Conservation (phyloP, 352 stramenopile species). For the Halophytophthora polymorphica region DNA sequence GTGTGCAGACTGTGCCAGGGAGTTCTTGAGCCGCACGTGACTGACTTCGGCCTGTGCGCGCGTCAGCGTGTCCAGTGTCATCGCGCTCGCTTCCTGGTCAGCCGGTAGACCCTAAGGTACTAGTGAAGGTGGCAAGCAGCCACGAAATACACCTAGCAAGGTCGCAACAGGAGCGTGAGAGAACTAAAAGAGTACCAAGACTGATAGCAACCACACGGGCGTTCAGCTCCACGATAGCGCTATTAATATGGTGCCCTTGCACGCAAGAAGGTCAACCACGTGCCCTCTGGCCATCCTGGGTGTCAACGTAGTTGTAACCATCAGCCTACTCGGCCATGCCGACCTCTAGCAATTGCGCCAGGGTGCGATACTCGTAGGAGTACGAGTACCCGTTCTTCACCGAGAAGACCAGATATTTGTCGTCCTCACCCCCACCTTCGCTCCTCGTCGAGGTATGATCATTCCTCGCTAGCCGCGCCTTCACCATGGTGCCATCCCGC, state of each 20-base stretch:
- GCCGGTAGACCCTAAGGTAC: not conserved
- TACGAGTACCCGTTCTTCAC: slow-evolving; percentile 64
- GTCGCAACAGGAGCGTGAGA: too few relatives aligned
- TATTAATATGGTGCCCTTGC: too few relatives aligned
- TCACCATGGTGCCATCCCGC: slow-evolving; percentile 57
- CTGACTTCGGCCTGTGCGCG: slow-evolving; percentile 50
- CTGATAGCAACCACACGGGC: too few relatives aligned
- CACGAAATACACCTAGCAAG: too few relatives aligned
- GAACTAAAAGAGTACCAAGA: too few relatives aligned
- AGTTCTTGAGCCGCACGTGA: slow-evolving; percentile 55
- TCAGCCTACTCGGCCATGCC: slow-evolving; percentile 18
- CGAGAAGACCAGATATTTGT: slow-evolving; percentile 58
- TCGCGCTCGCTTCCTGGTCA: slow-evolving; percentile 13
- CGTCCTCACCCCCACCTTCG: slow-evolving; percentile 6
- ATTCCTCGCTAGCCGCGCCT: slow-evolving; percentile 41
- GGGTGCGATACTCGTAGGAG: slow-evolving; percentile 45
- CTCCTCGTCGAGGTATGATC: slow-evolving; percentile 1
- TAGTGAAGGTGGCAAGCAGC: too few relatives aligned
- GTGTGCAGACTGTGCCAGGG: slow-evolving; percentile 36
- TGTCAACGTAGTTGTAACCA: not conserved
- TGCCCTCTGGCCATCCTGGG: too few relatives aligned
- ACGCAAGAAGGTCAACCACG: too few relatives aligned
- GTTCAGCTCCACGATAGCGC: too few relatives aligned
- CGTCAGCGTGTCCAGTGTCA: slow-evolving; percentile 71
- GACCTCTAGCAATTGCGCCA: slow-evolving; percentile 25